Percentiles rank a stretch among this genome's conserved stretches.
phyloP scores from a whole-genome alignment of 495 filamentous ascomycete species.

The Trichoderma orchidacearum region DNA sequence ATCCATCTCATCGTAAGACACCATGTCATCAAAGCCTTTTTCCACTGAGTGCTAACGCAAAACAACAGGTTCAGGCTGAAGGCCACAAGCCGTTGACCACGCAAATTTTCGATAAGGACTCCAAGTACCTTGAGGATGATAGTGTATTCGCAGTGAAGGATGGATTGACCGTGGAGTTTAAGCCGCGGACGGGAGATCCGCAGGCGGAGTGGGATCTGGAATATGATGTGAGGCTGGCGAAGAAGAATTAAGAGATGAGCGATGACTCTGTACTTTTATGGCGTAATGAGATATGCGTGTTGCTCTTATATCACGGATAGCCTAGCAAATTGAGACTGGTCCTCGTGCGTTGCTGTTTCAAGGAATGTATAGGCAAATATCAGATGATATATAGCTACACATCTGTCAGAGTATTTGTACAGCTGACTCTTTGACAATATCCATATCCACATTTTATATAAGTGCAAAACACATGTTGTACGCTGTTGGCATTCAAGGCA shows the following conservation, averaged over 20 bases:
- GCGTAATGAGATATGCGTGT: no score
- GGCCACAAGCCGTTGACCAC: constrained; percentile 45
- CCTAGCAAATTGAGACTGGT: no score
- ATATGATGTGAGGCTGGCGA: constrained; percentile 36
- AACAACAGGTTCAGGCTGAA: constrained; percentile 11
- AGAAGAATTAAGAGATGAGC: background rate
- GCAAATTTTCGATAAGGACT: constrained; percentile 59
- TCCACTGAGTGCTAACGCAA: background rate
- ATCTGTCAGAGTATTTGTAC: no score
- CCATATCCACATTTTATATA: no score
- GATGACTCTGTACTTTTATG: background rate
- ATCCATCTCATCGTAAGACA: constrained; percentile 50
- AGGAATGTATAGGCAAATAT: no score
- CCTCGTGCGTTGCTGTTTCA: no score
- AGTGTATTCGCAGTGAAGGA: constrained; percentile 70
- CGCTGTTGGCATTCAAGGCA: no score
- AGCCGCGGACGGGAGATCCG: constrained; percentile 40
- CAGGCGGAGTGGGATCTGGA: constrained; percentile 46
- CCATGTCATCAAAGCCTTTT: background rate
- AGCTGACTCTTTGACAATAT: no score
- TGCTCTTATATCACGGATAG: no score
- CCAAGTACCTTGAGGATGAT: constrained; percentile 50
- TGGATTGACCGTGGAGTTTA: constrained; percentile 54
- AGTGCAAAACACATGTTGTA: no score
- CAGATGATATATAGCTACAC: no score